Evolutionary conservation across 2,329 filamentous ascomycete genomes (phyloP).

Genomic region (Juglanconis juglandina): DNA sequence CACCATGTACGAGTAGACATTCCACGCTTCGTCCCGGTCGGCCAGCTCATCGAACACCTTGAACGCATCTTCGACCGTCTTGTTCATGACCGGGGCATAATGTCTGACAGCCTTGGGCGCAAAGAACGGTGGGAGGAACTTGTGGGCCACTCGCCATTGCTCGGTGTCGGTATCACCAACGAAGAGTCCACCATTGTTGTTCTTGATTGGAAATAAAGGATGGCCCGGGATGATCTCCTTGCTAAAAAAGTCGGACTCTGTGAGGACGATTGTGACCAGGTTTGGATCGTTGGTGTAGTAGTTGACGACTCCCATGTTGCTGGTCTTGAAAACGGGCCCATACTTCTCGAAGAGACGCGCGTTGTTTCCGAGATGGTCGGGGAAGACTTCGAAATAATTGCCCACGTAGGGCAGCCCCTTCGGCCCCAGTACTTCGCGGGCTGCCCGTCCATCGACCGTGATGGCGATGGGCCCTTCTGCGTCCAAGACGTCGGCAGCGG

Average conservation of each 20-base stretch:
- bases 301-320: constrained; percentile 45
- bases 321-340: constrained; percentile 50
- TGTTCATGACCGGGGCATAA: constrained; percentile 58
- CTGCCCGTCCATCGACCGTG: constrained; percentile 45
- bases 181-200: constrained; percentile 40
- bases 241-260: constrained; percentile 50
- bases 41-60: constrained; percentile 50
- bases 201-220: constrained; percentile 42
- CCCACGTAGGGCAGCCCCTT: constrained; percentile 46
- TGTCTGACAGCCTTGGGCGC: constrained; percentile 59
- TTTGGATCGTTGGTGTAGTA: constrained; percentile 51
- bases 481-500: constrained; percentile 33
- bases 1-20: constrained; percentile 48
- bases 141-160: constrained; percentile 52
- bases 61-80: constrained; percentile 48
- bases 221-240: constrained; percentile 51
- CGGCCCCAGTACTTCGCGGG: constrained; percentile 50
- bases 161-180: constrained; percentile 48
- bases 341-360: constrained; percentile 51
- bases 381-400: constrained; percentile 53
- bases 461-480: constrained; percentile 35
- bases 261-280: constrained; percentile 42
- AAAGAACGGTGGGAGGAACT: constrained; percentile 58
- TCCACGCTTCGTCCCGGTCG: constrained; percentile 41
- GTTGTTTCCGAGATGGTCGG: constrained; percentile 56